Conservation (phyloP, 768 basidiomycete genomes). For the Neoboletus magnificus region DNA sequence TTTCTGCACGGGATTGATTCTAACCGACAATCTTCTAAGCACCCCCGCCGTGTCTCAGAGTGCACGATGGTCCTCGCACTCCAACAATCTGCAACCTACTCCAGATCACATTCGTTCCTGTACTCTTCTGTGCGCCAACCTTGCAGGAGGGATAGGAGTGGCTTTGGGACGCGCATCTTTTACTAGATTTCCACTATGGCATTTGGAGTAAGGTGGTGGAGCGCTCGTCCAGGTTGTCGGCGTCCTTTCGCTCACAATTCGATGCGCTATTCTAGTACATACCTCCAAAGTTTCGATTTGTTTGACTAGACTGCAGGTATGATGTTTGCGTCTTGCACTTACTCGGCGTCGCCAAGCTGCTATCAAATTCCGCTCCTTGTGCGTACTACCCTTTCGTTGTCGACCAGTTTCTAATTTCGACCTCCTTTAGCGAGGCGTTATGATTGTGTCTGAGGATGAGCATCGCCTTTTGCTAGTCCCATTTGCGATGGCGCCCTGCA, state of each 20-base stretch:
- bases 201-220: neutral
- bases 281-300: neutral
- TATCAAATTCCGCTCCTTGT: neutral
- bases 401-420: neutral
- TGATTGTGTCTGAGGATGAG: conserved; percentile 9
- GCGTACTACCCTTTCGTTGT: neutral
- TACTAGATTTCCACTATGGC: neutral
- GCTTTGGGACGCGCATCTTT: neutral
- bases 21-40: neutral
- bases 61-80: neutral
- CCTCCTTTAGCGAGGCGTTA: neutral
- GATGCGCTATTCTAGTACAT: no score
- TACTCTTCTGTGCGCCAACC: neutral
- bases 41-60: neutral
- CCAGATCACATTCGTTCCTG: no score
- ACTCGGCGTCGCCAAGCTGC: neutral
- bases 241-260: neutral
- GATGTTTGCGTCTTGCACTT: neutral
- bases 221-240: no score
- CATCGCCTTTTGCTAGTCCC: conserved; percentile 1
- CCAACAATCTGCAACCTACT: neutral
- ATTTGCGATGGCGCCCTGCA: neutral
- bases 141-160: neutral
- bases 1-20: neutral
- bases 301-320: neutral